Conservation (phyloP, 1,284 basidiomycete genomes). For the Thelephora terrestris region DNA sequence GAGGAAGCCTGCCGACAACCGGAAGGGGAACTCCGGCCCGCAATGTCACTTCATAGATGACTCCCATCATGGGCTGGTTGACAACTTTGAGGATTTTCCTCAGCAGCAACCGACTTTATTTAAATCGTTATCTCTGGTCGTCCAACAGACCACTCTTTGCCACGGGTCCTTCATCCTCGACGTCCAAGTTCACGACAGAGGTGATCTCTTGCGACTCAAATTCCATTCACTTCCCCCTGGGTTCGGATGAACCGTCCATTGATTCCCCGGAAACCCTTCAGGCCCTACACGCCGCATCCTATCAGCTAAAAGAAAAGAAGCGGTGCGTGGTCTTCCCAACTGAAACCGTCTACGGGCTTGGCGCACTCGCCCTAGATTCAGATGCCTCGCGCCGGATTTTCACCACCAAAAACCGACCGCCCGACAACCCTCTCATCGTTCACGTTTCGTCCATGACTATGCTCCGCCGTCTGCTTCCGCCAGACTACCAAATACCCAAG, state of each 20-base stretch:
- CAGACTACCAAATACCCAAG: slow-evolving; percentile 44
- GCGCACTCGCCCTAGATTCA: slow-evolving; percentile 70
- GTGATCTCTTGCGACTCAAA: slow-evolving; percentile 18
- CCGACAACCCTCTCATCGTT: slow-evolving; percentile 97
- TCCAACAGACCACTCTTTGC: no score
- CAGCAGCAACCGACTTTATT: no score
- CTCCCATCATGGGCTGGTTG: no score
- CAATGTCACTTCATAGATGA: no score
- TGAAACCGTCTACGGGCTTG: slow-evolving; percentile 97
- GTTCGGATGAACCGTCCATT: slow-evolving; percentile 13
- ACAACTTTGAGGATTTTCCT: no score
- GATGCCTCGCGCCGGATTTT: slow-evolving; percentile 73
- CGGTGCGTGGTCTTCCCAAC: slow-evolving; percentile 82
- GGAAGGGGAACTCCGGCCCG: no score
- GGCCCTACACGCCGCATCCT: slow-evolving; percentile 17
- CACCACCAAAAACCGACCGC: slow-evolving; percentile 82
- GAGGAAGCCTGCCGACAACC: no score
- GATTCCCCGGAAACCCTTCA: slow-evolving; percentile 14
- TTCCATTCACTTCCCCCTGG: slow-evolving; percentile 17
- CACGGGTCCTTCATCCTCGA: not conserved
- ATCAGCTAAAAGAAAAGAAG: slow-evolving; percentile 13
- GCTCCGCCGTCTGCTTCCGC: slow-evolving; percentile 67
- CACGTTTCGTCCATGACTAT: slow-evolving; percentile 85
- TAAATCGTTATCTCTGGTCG: no score
- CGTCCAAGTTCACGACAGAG: slow-evolving; percentile 16